phyloP scores from a whole-genome alignment of 1,284 basidiomycete genomes.

The Schizopora paradoxa region DNA sequence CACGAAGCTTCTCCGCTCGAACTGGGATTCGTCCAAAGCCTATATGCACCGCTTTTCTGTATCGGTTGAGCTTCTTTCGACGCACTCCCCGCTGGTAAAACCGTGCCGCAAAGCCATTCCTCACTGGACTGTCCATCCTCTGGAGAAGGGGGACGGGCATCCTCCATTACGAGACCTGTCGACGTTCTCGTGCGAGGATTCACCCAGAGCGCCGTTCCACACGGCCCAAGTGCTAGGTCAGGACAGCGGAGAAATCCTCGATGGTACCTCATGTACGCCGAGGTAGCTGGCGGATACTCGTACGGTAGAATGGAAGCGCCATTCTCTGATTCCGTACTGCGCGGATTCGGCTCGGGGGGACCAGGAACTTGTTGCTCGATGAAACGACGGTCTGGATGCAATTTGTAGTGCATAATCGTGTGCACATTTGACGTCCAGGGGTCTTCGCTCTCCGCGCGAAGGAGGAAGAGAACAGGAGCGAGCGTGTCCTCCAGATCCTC shows the following conservation, averaged over 20 bases:
- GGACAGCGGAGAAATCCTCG: constrained; percentile 48
- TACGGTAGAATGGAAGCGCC: constrained; percentile 27
- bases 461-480: constrained; percentile 41
- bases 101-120: constrained; percentile 2
- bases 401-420: constrained; percentile 43
- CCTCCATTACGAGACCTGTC: constrained; percentile 26
- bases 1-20: constrained; percentile 2
- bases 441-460: constrained; percentile 51
- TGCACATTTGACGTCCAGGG: constrained; percentile 50
- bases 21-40: neutral
- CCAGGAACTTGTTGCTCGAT: constrained; percentile 4
- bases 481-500: constrained; percentile 15
- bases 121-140: neutral
- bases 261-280: constrained; percentile 32
- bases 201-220: constrained; percentile 56
- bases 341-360: neutral
- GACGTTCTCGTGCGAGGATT: constrained; percentile 41
- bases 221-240: constrained; percentile 43
- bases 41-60: neutral
- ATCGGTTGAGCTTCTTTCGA: neutral
- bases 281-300: constrained; percentile 38
- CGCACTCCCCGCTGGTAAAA: constrained; percentile 8
- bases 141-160: neutral
- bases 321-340: constrained; percentile 12
- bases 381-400: constrained; percentile 29